Base-by-base conservation (phyloP, 2,329 filamentous ascomycete species). In the Fusarium foetens region DNA sequence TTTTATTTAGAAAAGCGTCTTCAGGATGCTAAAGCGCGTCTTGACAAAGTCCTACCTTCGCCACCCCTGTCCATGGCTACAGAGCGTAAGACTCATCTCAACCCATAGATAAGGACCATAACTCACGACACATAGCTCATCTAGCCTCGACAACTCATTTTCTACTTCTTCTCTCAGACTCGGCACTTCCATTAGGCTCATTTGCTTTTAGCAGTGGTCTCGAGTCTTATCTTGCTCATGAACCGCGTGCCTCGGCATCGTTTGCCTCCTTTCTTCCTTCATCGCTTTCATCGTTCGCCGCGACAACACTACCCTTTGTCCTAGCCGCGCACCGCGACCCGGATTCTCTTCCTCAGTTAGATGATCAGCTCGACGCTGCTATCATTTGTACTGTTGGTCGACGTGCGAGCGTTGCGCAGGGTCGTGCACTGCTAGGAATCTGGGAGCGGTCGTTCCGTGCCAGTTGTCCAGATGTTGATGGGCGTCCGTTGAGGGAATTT, bases 171-270 rank as follows among this genome's bases (percentile, higher is more conserved):
- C 90, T 95, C 53, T 90, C 93, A 52, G 93, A 96, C 84, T 95
- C 93, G 3, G 92, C 93, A 19, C 88, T 96, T 5, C 93, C 93
- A 2, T 86, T 96, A 1, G 93, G 93, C 63, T 94, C 93, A n/a
- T 96, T 96, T 82, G 93, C 93, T 76, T 96, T 95, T 84, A 93
- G 91, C 84, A 92, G 90, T 74, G 93, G 93, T 6, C 87, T 96
- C 21, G 93, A 96, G 83, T 95, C 93, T 43, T 95, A 92, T 80
- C 89, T 95, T 23, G 91, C 92, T 7, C 93, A 96, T 83, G 85
- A 85, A 73, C 61, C 71, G 5, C 80, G 80, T 10, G 80, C 79
- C 43, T 68, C 80, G 23, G 78, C 83, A 25, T 79, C 83, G 27
- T 92, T 94, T 81, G 79, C 88, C 46, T 81, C 84, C 49, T 96